Evolutionary conservation across 2,329 filamentous ascomycete genomes (phyloP).

Genomic region (Pseudonectria buxi): DNA sequence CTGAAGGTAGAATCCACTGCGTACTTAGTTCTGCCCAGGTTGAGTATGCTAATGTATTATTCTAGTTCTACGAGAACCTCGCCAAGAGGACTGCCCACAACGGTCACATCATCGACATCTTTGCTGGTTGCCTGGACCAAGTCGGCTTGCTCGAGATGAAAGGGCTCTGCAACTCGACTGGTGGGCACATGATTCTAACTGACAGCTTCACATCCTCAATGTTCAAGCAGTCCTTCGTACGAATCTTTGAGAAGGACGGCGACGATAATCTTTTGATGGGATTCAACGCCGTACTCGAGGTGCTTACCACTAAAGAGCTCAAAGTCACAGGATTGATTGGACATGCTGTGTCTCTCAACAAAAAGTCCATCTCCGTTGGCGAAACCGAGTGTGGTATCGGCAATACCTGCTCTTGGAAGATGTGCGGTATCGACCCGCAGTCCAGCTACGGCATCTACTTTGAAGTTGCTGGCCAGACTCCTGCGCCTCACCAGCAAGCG

Average conservation of each 20-base stretch:
- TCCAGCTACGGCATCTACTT: slow-evolving; percentile 96
- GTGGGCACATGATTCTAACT: slow-evolving; percentile 95
- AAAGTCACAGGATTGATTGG: slow-evolving; percentile 97
- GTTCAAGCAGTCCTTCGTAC: slow-evolving; percentile 97
- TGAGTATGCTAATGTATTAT: slow-evolving; percentile 18
- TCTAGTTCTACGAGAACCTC: slow-evolving; percentile 84
- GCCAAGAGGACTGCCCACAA: slow-evolving; percentile 95
- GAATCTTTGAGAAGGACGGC: slow-evolving; percentile 93
- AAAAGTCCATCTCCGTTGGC: slow-evolving; percentile 93
- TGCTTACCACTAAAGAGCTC: slow-evolving; percentile 93
- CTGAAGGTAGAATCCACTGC: slow-evolving; percentile 59
- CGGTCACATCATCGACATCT: slow-evolving; percentile 95
- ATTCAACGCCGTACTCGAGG: slow-evolving; percentile 94
- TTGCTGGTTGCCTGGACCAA: slow-evolving; percentile 94
- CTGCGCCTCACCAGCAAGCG: slow-evolving; percentile 76
- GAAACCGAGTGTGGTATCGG: slow-evolving; percentile 98
- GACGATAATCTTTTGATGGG: slow-evolving; percentile 96
- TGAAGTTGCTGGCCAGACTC: slow-evolving; percentile 91
- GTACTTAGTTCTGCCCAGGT: neutral
- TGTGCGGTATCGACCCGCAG: slow-evolving; percentile 94
- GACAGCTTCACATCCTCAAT: slow-evolving; percentile 98
- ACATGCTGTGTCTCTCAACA: slow-evolving; percentile 93
- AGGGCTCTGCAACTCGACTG: slow-evolving; percentile 88
- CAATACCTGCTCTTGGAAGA: slow-evolving; percentile 99
- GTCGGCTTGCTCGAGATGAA: slow-evolving; percentile 98